Conservation (phyloP, 2,329 filamentous ascomycete genomes). For the Rhynchosporium agropyri region DNA sequence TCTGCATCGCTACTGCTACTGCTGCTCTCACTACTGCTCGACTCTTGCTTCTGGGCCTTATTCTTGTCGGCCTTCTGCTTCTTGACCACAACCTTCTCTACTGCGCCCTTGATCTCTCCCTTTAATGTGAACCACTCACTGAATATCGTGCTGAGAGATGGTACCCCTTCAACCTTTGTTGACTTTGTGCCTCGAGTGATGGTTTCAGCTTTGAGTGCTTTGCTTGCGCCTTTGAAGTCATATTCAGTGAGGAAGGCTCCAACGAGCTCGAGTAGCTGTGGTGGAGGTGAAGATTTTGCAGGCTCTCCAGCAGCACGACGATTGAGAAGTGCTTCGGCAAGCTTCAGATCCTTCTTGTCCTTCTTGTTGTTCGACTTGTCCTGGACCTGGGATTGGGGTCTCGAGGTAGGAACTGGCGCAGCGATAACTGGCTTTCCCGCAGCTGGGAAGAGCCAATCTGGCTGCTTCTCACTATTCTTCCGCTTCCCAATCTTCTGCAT, state of each 20-base stretch:
- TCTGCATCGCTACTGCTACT: slow-evolving; percentile 36
- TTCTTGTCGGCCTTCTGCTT: slow-evolving; percentile 35
- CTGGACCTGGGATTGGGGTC: slow-evolving; percentile 27
- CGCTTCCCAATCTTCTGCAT: slow-evolving; percentile 41
- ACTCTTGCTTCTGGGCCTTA: slow-evolving; percentile 41
- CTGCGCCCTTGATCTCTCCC: slow-evolving; percentile 23
- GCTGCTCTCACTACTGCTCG: slow-evolving; percentile 44
- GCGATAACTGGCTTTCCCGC: slow-evolving; percentile 27
- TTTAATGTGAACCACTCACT: slow-evolving; percentile 46
- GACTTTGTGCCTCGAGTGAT: slow-evolving; percentile 43
- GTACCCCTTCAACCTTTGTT: slow-evolving; percentile 50
- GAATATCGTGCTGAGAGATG: slow-evolving; percentile 43
- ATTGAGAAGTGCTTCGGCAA: slow-evolving; percentile 39
- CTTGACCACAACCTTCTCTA: slow-evolving; percentile 25
- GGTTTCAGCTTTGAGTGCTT: slow-evolving; percentile 65
- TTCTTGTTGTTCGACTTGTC: slow-evolving; percentile 34
- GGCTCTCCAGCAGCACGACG: slow-evolving; percentile 34
- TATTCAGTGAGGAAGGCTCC: slow-evolving; percentile 67
- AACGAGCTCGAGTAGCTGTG: slow-evolving; percentile 67
- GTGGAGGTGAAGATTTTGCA: slow-evolving; percentile 49
- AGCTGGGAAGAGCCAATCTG: slow-evolving; percentile 42
- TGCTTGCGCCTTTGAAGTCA: slow-evolving; percentile 63
- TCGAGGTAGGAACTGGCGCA: slow-evolving; percentile 14
- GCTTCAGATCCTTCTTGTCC: slow-evolving; percentile 40
- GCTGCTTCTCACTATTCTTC: slow-evolving; percentile 32